A percentile compares a stretch with the other conserved stretches of the same genome.
These are phyloP conservation scores for Phialophora tarda DNA, from an alignment of 2,329 filamentous ascomycete species.

Conservation along the genomic window DNA sequence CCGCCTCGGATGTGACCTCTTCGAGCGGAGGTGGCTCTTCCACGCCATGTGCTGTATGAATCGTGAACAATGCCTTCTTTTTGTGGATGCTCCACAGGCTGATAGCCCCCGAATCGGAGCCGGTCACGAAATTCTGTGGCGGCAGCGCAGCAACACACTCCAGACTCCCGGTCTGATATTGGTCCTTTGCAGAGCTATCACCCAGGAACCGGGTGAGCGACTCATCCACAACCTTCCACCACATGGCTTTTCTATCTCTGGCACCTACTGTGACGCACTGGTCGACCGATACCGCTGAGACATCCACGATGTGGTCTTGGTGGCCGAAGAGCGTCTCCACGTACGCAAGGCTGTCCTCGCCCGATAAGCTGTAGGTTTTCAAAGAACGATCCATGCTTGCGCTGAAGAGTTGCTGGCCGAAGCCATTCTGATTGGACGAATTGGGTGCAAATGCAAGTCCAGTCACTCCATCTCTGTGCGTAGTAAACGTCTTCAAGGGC, in stretches of 20 bases:
- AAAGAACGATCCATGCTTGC: slow-evolving; percentile 89
- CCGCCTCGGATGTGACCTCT: slow-evolving; percentile 75
- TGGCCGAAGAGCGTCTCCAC: slow-evolving; percentile 96
- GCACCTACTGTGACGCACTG: slow-evolving; percentile 90
- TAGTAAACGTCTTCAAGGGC: slow-evolving; percentile 82
- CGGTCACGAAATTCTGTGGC: slow-evolving; percentile 90
- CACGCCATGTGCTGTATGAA: slow-evolving; percentile 82
- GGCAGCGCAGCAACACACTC: slow-evolving; percentile 90
- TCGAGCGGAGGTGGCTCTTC: slow-evolving; percentile 72
- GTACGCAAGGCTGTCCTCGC: slow-evolving; percentile 80
- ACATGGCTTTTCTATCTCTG: slow-evolving; percentile 83
- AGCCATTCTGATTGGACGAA: slow-evolving; percentile 58
- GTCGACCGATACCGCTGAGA: slow-evolving; percentile 82
- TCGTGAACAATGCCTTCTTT: slow-evolving; percentile 88
- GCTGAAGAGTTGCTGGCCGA: slow-evolving; percentile 84
- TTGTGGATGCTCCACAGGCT: slow-evolving; percentile 88
- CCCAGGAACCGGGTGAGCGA: slow-evolving; percentile 94
- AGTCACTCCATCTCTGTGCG: slow-evolving; percentile 87
- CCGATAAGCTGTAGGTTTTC: slow-evolving; percentile 83
- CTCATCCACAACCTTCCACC: slow-evolving; percentile 97
- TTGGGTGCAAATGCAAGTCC: slow-evolving; percentile 83
- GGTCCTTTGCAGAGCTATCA: slow-evolving; percentile 60
- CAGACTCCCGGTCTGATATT: slow-evolving; percentile 78
- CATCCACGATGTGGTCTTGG: slow-evolving; percentile 84
- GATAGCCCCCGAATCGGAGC: slow-evolving; percentile 86